These are phyloP conservation scores for Fragosphaeria purpurea DNA, from an alignment of 2,329 filamentous ascomycete genomes.

Conservation along the genomic window DNA sequence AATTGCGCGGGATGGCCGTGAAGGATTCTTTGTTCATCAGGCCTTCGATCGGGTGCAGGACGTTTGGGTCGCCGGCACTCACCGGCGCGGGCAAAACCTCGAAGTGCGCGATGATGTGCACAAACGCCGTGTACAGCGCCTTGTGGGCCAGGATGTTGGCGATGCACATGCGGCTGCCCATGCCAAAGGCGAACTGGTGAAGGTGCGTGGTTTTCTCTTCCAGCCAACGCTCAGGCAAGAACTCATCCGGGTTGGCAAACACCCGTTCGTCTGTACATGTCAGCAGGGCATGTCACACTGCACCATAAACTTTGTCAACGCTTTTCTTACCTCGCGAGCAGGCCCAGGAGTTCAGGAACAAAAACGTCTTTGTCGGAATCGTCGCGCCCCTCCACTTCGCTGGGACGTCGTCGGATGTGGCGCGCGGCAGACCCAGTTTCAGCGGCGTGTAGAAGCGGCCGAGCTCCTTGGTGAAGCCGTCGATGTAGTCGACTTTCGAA, in stretches of 20 bases:
- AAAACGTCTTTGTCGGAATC: slow-evolving; percentile 66
- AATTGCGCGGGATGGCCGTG: too few relatives aligned
- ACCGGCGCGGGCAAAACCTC: not conserved
- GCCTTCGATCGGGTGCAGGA: too few relatives aligned
- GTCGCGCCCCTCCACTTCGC: slow-evolving; percentile 45
- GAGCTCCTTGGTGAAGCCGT: slow-evolving; percentile 66
- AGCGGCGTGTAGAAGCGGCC: slow-evolving; percentile 71
- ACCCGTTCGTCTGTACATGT: slow-evolving; percentile 39
- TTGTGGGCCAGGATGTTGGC: slow-evolving; percentile 2
- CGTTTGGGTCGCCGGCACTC: too few relatives aligned
- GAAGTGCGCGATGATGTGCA: slow-evolving; percentile 4
- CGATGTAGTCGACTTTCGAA: slow-evolving; percentile 64
- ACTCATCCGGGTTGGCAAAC: slow-evolving; percentile 52
- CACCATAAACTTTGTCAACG: not conserved
- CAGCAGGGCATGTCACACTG: too few relatives aligned
- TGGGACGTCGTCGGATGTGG: slow-evolving; percentile 59
- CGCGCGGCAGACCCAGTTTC: slow-evolving; percentile 64
- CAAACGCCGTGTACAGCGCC: slow-evolving; percentile 4
- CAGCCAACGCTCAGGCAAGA: slow-evolving; percentile 62
- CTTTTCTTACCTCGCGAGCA: not conserved
- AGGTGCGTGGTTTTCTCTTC: not conserved
- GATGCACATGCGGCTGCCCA: slow-evolving; percentile 4
- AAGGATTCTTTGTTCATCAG: too few relatives aligned
- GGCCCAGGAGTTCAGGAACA: slow-evolving; percentile 47
- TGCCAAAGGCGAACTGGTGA: slow-evolving; percentile 2